phyloP scores from a whole-genome alignment of 2,329 filamentous ascomycete species.

The Colletotrichum sp. region DNA sequence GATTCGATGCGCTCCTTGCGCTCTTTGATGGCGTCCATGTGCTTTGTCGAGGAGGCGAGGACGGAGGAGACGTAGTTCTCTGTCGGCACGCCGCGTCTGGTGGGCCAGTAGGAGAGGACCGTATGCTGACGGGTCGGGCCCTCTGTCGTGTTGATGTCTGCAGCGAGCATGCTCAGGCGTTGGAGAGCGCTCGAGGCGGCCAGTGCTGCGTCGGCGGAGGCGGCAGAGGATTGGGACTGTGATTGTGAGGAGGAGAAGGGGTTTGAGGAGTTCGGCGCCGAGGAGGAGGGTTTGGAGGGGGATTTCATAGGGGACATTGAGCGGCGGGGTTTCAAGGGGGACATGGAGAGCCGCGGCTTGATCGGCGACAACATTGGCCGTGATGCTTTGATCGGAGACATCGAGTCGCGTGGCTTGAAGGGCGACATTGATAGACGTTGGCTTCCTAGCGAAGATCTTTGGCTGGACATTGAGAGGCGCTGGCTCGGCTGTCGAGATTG shows the following conservation, averaged over 20 bases:
- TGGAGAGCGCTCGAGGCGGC: slow-evolving; percentile 7
- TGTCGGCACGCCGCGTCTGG: slow-evolving; percentile 37
- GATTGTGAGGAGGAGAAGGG: not conserved
- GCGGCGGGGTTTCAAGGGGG: slow-evolving; percentile 1
- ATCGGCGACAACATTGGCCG: slow-evolving; percentile 5
- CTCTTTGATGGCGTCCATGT: slow-evolving; percentile 37
- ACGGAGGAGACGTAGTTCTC: slow-evolving; percentile 44
- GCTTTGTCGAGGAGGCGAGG: slow-evolving; percentile 36
- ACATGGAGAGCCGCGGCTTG: slow-evolving; percentile 4
- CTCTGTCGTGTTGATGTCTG: not conserved
- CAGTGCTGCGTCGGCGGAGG: not conserved
- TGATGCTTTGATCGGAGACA: not conserved
- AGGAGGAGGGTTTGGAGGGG: not conserved
- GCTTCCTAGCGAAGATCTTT: not conserved
- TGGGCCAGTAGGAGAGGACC: slow-evolving; percentile 44
- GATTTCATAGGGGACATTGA: not conserved
- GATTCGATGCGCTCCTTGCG: slow-evolving; percentile 35
- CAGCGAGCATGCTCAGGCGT: slow-evolving; percentile 20
- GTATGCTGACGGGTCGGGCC: slow-evolving; percentile 18
- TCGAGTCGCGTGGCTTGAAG: not conserved
- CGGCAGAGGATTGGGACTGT: not conserved
- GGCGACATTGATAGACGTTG: not conserved
- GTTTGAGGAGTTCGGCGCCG: not conserved
- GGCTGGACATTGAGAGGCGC: not conserved
- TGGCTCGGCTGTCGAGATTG: not conserved